Conservation (phyloP, 2,329 filamentous ascomycete species). For the Cladophialophora yegresii region DNA sequence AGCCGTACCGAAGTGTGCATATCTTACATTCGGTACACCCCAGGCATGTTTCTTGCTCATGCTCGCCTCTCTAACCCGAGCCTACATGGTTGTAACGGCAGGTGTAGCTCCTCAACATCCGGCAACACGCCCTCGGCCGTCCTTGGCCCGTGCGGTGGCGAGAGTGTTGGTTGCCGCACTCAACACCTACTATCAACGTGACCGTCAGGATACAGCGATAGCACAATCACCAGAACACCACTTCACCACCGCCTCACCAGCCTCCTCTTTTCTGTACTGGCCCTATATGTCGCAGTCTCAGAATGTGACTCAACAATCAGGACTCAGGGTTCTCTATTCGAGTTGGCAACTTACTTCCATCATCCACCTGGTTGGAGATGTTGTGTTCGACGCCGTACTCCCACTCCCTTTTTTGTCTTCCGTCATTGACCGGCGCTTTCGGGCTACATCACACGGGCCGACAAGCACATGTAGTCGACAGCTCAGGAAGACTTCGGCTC, state of each 20-base stretch:
- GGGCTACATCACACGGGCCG: background rate
- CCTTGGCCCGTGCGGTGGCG: background rate
- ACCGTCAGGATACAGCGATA: background rate
- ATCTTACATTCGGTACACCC: no score
- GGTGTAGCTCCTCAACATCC: background rate
- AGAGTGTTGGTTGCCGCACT: background rate
- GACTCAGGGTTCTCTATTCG: background rate
- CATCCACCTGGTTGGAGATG: slow-evolving; percentile 2
- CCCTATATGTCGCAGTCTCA: background rate
- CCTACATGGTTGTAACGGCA: background rate
- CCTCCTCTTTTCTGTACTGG: background rate
- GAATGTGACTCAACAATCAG: background rate
- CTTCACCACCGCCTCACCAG: background rate
- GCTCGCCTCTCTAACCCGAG: no score
- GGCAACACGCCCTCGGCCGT: background rate
- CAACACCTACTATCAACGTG: background rate
- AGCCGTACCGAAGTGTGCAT: no score
- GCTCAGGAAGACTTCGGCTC: background rate
- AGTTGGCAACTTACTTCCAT: background rate
- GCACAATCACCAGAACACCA: background rate
- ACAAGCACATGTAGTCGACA: background rate
- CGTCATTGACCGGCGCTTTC: background rate
- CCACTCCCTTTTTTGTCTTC: background rate
- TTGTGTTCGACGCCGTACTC: background rate
- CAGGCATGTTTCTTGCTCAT: no score